Evolutionary conservation across 371 early-diverging fungal genomes (phyloP).

Genomic region (Cokeromyces recurvatus): DNA sequence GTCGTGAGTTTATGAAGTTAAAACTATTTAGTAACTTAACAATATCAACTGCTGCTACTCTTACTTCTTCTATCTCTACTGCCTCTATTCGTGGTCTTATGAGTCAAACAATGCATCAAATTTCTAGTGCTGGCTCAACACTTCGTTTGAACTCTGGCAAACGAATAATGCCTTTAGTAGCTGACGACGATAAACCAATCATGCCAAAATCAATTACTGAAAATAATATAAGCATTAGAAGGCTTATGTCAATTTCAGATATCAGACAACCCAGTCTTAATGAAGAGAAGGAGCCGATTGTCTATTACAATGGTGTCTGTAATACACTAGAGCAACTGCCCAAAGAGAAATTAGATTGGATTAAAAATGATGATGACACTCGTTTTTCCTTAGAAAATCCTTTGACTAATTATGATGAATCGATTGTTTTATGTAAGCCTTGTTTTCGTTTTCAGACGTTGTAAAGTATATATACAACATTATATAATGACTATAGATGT

Average conservation of each 20-base stretch:
- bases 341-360: constrained; percentile 26
- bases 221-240: too few relatives aligned
- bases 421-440: constrained; percentile 22
- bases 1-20: constrained; percentile 7
- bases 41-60: constrained; percentile 6
- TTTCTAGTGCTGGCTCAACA: constrained; percentile 11
- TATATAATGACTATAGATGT: not conserved
- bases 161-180: constrained; percentile 26
- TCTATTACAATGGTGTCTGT: constrained; percentile 30
- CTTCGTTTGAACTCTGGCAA: not conserved
- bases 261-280: not conserved
- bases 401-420: constrained; percentile 14
- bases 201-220: constrained; percentile 13
- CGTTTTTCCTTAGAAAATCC: constrained; percentile 14
- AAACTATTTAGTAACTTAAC: constrained; percentile 16
- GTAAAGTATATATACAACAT: constrained; percentile 7
- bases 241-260: too few relatives aligned
- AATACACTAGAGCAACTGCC: constrained; percentile 25
- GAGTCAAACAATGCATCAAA: constrained; percentile 13
- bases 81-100: constrained; percentile 17
- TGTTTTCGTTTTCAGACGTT: constrained; percentile 14
- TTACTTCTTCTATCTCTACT: constrained; percentile 17
- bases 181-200: too few relatives aligned
- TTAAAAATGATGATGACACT: constrained; percentile 25
- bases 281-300: constrained; percentile 11